These are phyloP conservation scores for Rhododendron vialii DNA, from an alignment of 148 eudicot genomes.

Conservation along the genomic window DNA sequence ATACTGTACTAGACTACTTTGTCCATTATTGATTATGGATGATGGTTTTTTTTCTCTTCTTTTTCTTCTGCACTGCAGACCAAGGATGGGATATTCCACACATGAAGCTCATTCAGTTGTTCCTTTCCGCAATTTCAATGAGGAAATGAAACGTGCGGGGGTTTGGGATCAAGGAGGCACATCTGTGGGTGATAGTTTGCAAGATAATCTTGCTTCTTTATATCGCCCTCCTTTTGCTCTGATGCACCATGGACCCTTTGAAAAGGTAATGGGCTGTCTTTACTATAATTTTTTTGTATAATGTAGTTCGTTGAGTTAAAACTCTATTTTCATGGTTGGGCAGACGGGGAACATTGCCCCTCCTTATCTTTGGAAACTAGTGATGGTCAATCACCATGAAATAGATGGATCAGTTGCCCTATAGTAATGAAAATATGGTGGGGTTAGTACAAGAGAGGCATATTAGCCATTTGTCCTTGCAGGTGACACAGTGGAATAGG, in stretches of 20 bases:
- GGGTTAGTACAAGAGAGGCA: not conserved
- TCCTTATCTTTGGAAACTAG: not conserved
- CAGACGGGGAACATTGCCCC: not conserved
- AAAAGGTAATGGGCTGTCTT: conserved; percentile 47
- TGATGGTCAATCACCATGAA: not conserved
- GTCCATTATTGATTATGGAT: not conserved
- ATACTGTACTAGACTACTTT: not conserved
- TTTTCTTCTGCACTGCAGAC: conserved; percentile 8
- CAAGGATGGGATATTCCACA: conserved; percentile 47
- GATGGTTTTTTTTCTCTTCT: not conserved
- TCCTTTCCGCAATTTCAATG: conserved; percentile 89
- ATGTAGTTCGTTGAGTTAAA: not conserved
- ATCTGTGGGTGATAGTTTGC: conserved; percentile 52
- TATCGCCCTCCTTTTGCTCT: conserved; percentile 88
- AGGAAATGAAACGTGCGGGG: conserved; percentile 67
- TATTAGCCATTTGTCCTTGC: not conserved
- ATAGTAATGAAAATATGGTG: not conserved
- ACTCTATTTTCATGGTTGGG: not conserved
- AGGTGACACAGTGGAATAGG: not conserved
- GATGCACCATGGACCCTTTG: conserved; percentile 84
- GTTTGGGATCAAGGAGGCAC: conserved; percentile 80
- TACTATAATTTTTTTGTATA: not conserved
- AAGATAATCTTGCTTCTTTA: conserved; percentile 85
- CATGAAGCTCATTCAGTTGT: conserved; percentile 57
- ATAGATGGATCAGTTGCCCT: not conserved